phyloP scores from a whole-genome alignment of 2,329 filamentous ascomycete species.

The Stachybotrys elegans region DNA sequence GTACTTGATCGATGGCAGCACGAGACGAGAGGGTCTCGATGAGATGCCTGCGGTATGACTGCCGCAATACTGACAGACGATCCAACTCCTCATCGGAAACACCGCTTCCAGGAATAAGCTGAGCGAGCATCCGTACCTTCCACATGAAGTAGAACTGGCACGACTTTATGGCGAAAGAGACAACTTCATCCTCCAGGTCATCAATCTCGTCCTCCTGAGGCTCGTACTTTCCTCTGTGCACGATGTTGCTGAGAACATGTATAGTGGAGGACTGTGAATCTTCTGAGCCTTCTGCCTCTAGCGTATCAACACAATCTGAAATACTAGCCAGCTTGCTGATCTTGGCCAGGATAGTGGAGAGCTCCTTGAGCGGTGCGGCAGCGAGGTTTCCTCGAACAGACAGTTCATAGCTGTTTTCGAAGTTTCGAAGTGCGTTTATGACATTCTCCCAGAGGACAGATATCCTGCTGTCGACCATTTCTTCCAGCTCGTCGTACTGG shows the following conservation, averaged over 20 bases:
- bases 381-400: constrained; percentile 64
- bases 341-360: constrained; percentile 71
- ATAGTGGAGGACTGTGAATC: constrained; percentile 51
- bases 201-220: constrained; percentile 67
- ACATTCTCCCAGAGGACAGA: constrained; percentile 82
- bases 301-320: constrained; percentile 67
- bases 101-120: constrained; percentile 48
- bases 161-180: constrained; percentile 69
- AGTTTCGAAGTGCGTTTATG: constrained; percentile 64
- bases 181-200: constrained; percentile 73
- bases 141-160: constrained; percentile 93
- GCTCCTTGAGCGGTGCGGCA: constrained; percentile 58
- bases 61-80: constrained; percentile 49
- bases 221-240: constrained; percentile 67
- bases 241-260: constrained; percentile 65
- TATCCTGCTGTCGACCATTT: constrained; percentile 76
- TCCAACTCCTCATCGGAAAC: constrained; percentile 57
- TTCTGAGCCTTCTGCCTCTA: constrained; percentile 58
- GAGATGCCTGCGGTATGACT: constrained; percentile 55
- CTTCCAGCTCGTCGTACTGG: constrained; percentile 81
- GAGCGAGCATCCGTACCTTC: constrained; percentile 64
- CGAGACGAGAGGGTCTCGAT: constrained; percentile 65
- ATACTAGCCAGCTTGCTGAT: constrained; percentile 77
- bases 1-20: constrained; percentile 69
- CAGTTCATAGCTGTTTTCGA: constrained; percentile 69